Percentiles rank a stretch among this genome's conserved stretches.
phyloP scores from a whole-genome alignment of 1,139 yeast genomes.

The Candida smagusa region DNA sequence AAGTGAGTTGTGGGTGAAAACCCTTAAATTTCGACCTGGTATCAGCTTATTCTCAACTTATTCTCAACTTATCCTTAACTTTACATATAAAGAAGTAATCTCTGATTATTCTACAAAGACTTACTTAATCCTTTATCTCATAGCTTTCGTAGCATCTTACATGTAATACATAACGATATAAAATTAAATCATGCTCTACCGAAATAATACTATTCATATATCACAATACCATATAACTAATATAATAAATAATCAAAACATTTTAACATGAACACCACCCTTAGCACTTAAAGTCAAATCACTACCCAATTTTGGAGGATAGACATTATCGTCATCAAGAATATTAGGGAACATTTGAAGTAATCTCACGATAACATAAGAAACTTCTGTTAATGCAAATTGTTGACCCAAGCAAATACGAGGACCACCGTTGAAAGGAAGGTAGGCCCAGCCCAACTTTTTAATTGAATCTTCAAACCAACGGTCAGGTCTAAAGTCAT shows the following conservation, averaged over 20 bases:
- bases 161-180: too few relatives aligned
- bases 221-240: too few relatives aligned
- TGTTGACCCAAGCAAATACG: constrained; percentile 45
- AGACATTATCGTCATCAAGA: constrained; percentile 7
- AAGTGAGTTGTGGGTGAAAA: not conserved
- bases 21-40: too few relatives aligned
- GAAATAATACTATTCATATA: too few relatives aligned
- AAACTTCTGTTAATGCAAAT: constrained; percentile 51
- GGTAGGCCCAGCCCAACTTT: constrained; percentile 41
- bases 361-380: constrained; percentile 43
- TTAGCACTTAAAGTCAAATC: constrained; percentile 15
- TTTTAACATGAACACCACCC: constrained; percentile 19
- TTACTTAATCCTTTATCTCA: too few relatives aligned
- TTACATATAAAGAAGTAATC: too few relatives aligned
- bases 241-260: not conserved
- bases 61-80: too few relatives aligned
- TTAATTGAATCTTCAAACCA: constrained; percentile 39
- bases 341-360: constrained; percentile 18
- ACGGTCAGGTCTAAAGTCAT: constrained; percentile 48
- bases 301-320: constrained; percentile 7
- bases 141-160: too few relatives aligned
- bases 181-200: too few relatives aligned
- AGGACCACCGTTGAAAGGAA: constrained; percentile 46
- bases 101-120: too few relatives aligned
- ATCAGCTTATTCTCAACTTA: too few relatives aligned